Evolutionary conservation across 805 yeast genomes (phyloP), one percentile per base, ranked within the genome.

Genomic region (Candida sanyiensis): DNA sequence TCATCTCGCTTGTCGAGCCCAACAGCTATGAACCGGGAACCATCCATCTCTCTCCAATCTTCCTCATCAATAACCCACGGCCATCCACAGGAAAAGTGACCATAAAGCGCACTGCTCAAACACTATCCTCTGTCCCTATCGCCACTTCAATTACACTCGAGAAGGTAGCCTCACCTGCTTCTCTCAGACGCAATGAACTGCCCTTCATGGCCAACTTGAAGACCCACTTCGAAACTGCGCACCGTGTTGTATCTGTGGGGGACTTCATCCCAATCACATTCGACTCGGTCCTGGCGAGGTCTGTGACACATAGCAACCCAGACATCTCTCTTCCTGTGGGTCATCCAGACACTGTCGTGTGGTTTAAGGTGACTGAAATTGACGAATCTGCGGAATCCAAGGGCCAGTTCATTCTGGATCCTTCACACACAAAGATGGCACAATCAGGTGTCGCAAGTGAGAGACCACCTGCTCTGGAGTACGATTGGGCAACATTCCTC

Each of bases 231-330:
- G 82, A 81, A 45, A 53, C 63, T 1, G 63, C 66, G 19, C 59
- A 69, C 21, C 72, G 94, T 40, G 65, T 86, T 3, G 75, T 89
- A 1, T 64, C 66, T 13, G 57, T 66, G n/a, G 78, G 75, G 25
- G 96, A 87, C 52, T 54, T 79, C 28, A 72, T 93, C 33, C 89
- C 96, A 0, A 76, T 93, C 3, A 72, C 84, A 0, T 72, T 90
- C 29, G 96, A 90, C 55, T 68, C 86, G 0, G 54, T 74, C 3
- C 55, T 83, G 18, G 80, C 94, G 0, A 69, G 69, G 45, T 68
- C 85, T 4, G 39, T 53, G 10, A 40, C 44, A 6, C 30, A 21
- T 8, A 32, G 33, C 2, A 39, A 46, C 19, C 43, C 43, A 9
- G 51, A 48, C 4, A 43, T 46, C 7, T 46, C 52, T 5, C 37